phyloP scores from a whole-genome alignment of 176 grass and related monocot genomes.

The Triticum dicoccoides region DNA sequence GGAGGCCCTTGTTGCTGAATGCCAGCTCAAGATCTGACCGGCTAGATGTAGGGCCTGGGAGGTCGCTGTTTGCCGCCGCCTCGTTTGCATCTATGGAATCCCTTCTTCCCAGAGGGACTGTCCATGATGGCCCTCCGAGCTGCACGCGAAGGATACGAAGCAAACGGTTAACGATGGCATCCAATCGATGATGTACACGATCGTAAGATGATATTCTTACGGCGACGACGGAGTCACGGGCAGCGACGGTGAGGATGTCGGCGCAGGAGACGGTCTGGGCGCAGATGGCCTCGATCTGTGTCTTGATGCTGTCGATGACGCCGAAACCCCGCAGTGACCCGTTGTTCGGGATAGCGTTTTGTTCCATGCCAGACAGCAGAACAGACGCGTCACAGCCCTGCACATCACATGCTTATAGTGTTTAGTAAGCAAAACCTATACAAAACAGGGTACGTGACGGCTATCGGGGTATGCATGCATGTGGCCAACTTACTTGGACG shows the following conservation, averaged over 20 bases:
- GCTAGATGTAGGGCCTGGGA: neutral
- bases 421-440: too few species aligned
- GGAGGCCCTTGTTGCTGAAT: neutral
- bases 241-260: constrained; percentile 76
- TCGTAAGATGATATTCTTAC: neutral
- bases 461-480: too few species aligned
- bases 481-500: constrained; percentile 48
- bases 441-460: too few species aligned
- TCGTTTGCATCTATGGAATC: constrained; percentile 32
- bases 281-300: constrained; percentile 56
- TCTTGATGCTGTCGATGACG: constrained; percentile 59
- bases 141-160: neutral
- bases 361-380: constrained; percentile 45
- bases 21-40: neutral
- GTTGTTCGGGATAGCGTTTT: neutral
- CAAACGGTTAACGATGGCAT: neutral
- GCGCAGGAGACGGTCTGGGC: constrained; percentile 62
- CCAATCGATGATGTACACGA: too few species aligned
- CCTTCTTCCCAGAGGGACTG: constrained; percentile 37
- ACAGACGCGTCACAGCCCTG: constrained; percentile 78
- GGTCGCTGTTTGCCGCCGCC: neutral
- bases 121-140: constrained; percentile 41
- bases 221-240: constrained; percentile 64
- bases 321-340: neutral
- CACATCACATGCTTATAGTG: too few species aligned